These are phyloP conservation scores for Acanthamoeba triangularis DNA, from an alignment of 208 protist species.

Conservation along the genomic window DNA sequence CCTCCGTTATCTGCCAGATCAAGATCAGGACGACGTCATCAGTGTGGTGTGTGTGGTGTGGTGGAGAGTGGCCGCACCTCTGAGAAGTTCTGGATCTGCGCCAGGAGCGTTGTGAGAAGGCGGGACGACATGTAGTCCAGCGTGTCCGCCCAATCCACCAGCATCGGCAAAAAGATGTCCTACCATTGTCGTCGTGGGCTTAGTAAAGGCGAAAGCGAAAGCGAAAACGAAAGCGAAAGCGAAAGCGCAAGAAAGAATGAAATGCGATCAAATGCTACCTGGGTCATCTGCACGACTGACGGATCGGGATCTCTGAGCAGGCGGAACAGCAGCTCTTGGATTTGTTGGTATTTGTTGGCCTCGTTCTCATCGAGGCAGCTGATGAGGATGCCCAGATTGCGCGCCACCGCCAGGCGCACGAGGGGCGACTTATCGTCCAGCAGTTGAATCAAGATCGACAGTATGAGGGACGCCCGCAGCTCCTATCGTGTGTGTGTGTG, in stretches of 20 bases:
- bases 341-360: conserved; percentile 50
- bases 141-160: conserved; percentile 62
- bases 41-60: not conserved
- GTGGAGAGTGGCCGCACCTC: not conserved
- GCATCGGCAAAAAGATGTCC: conserved; percentile 47
- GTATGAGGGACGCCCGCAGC: conserved; percentile 80
- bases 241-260: not conserved
- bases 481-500: conserved; percentile 29
- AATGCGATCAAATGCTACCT: not conserved
- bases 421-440: conserved; percentile 85
- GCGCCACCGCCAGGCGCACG: conserved; percentile 79
- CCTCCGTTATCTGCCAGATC: not conserved
- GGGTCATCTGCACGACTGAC: conserved; percentile 6
- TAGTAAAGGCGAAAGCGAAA: too few species aligned
- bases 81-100: conserved; percentile 20
- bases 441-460: conserved; percentile 87
- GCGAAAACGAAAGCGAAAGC: too few species aligned
- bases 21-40: not conserved
- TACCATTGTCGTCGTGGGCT: not conserved
- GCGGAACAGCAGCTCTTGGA: conserved; percentile 63
- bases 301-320: conserved; percentile 28
- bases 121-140: conserved; percentile 41
- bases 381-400: conserved; percentile 79
- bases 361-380: conserved; percentile 62
- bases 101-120: conserved; percentile 18